Base-by-base conservation (phyloP, 2,329 filamentous ascomycete species). In the Nigrospora sphaerica region DNA sequence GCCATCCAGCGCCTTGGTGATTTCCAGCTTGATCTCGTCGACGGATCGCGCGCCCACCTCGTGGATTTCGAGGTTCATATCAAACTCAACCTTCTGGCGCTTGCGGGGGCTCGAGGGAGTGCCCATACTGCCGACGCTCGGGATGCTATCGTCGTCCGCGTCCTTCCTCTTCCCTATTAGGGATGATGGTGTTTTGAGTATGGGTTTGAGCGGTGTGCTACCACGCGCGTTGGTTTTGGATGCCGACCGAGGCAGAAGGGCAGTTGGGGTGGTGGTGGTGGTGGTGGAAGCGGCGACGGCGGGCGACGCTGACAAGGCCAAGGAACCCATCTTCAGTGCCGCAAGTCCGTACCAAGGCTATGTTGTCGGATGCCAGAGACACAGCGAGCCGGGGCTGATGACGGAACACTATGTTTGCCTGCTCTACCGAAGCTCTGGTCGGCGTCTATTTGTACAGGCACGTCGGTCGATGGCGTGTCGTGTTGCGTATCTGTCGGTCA, bases 1-100 rank as follows among this genome's bases (percentile, higher is more conserved):
- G 37, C 71, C 71, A 50, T 82, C 78, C 12, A 85, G 66, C 9
- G 78, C 76, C 41, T 69, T 71, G 48, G 69, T 67, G 39, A 82
- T 76, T 54, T 79, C 72, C 19, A 70, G 58, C 58, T 80, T 80
- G 47, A 78, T 71, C 42, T 80, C 73, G 6, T 76, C 73, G 56
- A 80, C 70, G 6, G 73, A 73, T 52, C 76, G 67, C 39, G 66
- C 63, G 40, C 73, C 71, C 28, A 81, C 72, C 54, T 78, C 75
- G 62, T 78, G 73, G 7, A 79, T 73, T 48, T 74, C 68, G 57
- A 78, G 80, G 55, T 75, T 72, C 50, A 81, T 70, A 64, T 81
- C 77, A 52, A 81, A 81, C 40, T 77, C 66, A 42, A 82, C 78
- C 55, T 74, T 79, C 49, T 73, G 74, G 34, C 76, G 71, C 58